These are phyloP conservation scores for Aspergillus sp. DNA, from an alignment of 2,329 filamentous ascomycete species.

Conservation along the genomic window DNA sequence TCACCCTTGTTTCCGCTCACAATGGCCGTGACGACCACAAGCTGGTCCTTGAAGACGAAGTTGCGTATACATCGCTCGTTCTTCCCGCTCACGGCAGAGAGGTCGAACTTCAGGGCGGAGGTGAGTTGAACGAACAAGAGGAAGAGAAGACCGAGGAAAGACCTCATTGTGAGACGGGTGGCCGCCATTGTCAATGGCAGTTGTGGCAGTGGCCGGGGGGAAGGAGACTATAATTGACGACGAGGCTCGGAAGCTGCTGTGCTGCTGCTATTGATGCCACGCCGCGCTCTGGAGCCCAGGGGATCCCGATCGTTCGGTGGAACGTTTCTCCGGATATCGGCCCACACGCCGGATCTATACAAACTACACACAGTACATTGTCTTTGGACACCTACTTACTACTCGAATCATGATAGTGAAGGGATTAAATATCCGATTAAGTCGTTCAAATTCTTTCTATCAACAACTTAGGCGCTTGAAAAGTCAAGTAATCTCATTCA, in stretches of 20 bases:
- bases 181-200: conserved; percentile 32
- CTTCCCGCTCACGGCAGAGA: conserved; percentile 67
- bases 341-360: not conserved
- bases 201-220: conserved; percentile 19
- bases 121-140: conserved; percentile 43
- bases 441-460: not conserved
- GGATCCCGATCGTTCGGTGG: not conserved
- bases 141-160: conserved; percentile 34
- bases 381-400: not conserved
- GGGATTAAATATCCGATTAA: not conserved
- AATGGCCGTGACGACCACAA: conserved; percentile 93
- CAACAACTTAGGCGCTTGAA: not conserved
- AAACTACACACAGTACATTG: not conserved
- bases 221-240: conserved; percentile 22
- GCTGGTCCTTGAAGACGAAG: conserved; percentile 86
- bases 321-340: conserved; percentile 3
- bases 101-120: conserved; percentile 87
- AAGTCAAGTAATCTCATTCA: not conserved
- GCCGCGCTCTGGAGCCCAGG: conserved; percentile 30
- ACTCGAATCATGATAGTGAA: not conserved
- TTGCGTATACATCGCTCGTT: conserved; percentile 93
- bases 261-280: conserved; percentile 39
- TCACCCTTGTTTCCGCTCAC: conserved; percentile 84
- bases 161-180: conserved; percentile 33
- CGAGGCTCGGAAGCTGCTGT: conserved; percentile 28